phyloP scores from a whole-genome alignment of 2,329 filamentous ascomycete species.

The Cladosporium velox region DNA sequence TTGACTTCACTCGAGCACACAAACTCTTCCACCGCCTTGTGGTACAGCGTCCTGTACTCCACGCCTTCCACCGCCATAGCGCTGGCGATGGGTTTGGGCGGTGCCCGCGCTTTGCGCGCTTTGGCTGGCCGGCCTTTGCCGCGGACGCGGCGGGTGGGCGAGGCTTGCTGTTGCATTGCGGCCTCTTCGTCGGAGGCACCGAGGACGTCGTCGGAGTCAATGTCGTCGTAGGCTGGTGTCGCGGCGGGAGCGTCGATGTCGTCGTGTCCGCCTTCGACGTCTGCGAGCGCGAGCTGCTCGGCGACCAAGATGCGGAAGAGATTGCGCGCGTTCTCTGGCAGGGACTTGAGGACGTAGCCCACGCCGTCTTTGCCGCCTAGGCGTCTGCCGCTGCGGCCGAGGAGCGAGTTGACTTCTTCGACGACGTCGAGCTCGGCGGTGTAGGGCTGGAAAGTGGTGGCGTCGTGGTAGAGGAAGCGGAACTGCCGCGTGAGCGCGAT shows the following conservation, averaged over 20 bases:
- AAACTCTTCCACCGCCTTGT: constrained; percentile 94
- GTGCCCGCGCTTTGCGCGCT: constrained; percentile 23
- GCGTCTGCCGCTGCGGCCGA: constrained; percentile 76
- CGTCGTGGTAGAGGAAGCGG: constrained; percentile 89
- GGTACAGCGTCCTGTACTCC: constrained; percentile 88
- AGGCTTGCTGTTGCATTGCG: constrained; percentile 30
- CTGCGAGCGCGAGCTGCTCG: constrained; percentile 71
- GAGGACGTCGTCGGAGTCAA: constrained; percentile 35
- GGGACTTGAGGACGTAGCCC: constrained; percentile 81
- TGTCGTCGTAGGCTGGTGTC: constrained; percentile 25
- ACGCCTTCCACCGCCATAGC: constrained; percentile 58
- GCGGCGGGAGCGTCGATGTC: constrained; percentile 43
- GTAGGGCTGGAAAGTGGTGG: constrained; percentile 82
- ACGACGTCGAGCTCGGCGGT: constrained; percentile 77
- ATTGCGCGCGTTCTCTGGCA: constrained; percentile 89
- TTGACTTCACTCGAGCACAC: constrained; percentile 96
- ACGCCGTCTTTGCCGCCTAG: constrained; percentile 90
- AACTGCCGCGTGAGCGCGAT: constrained; percentile 78
- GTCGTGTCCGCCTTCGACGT: constrained; percentile 47
- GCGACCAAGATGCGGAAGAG: constrained; percentile 82
- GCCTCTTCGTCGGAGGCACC: constrained; percentile 36
- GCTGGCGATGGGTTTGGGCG: constrained; percentile 7
- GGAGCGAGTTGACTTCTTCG: constrained; percentile 83
- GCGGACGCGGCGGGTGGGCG: constrained; percentile 30
- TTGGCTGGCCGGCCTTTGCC: constrained; percentile 30